Evolutionary conservation across 2,329 filamentous ascomycete genomes (phyloP).

Genomic region (Hypocrella siamensis): DNA sequence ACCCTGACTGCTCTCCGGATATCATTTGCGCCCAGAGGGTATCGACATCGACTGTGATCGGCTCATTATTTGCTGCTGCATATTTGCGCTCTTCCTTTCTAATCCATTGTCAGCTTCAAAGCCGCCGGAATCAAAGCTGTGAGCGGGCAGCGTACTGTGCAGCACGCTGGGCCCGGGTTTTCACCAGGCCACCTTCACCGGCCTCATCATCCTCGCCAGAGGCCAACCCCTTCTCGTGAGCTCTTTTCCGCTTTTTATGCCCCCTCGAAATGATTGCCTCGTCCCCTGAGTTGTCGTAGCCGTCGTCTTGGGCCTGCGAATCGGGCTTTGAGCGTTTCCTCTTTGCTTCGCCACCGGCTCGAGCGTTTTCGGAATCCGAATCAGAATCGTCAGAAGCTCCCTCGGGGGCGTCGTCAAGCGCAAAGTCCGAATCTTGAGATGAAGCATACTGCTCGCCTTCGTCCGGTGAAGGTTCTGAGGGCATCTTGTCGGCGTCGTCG

Average conservation of each 20-base stretch:
- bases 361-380: conserved; percentile 30
- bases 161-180: conserved; percentile 56
- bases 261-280: conserved; percentile 51
- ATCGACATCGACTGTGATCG: conserved; percentile 56
- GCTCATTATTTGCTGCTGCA: conserved; percentile 33
- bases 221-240: conserved; percentile 19
- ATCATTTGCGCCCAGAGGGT: conserved; percentile 55
- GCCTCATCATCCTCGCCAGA: conserved; percentile 38
- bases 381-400: conserved; percentile 34
- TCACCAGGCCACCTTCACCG: conserved; percentile 48
- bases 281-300: conserved; percentile 55
- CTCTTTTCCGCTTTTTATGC: conserved; percentile 34
- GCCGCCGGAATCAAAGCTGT: background rate
- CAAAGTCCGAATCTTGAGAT: conserved; percentile 60
- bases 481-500: no score
- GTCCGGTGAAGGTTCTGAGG: conserved; percentile 22
- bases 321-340: conserved; percentile 8
- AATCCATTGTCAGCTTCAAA: background rate
- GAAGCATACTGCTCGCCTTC: conserved; percentile 48
- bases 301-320: conserved; percentile 24
- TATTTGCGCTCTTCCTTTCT: conserved; percentile 43
- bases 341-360: conserved; percentile 11
- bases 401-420: conserved; percentile 37
- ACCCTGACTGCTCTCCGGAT: conserved; percentile 15
- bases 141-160: conserved; percentile 32